phyloP scores from a whole-genome alignment of 345 rosid species.

The Angophora floribunda region DNA sequence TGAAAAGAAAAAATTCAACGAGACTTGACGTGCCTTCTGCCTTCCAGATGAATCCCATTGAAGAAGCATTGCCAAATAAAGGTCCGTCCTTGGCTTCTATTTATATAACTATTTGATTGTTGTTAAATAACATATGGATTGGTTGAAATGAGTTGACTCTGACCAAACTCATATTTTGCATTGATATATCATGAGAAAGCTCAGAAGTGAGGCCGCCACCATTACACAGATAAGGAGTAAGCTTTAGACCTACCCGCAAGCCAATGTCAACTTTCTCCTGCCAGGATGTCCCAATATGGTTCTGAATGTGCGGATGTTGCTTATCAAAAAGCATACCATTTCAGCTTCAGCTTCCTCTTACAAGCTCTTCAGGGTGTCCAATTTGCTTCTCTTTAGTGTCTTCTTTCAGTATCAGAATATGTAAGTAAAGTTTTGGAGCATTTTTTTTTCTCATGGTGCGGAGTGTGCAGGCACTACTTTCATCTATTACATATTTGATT shows the following conservation, averaged over 20 bases:
- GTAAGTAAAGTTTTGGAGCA: neutral
- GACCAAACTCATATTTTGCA: neutral
- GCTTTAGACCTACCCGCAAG: neutral
- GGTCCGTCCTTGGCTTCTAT: neutral
- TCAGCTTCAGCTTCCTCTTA: neutral
- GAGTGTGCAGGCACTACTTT: neutral
- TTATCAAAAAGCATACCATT: neutral
- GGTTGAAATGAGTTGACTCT: neutral
- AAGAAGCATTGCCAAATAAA: conserved; percentile 6
- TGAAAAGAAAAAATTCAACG: conserved; percentile 19
- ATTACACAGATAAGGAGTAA: neutral
- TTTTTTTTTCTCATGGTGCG: neutral
- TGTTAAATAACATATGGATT: neutral
- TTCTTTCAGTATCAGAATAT: neutral
- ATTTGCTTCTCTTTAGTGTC: neutral
- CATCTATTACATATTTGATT: neutral
- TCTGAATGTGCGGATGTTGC: neutral
- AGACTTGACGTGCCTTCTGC: conserved; percentile 22
- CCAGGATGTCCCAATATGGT: neutral
- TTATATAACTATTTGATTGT: neutral
- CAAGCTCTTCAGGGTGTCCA: neutral
- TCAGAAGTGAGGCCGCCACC: neutral
- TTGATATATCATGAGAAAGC: neutral
- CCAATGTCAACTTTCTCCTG: neutral
- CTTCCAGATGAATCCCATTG: conserved; percentile 63